These are phyloP conservation scores for Apophysomyces variabilis DNA, from an alignment of 371 early-diverging fungal species.

Conservation along the genomic window DNA sequence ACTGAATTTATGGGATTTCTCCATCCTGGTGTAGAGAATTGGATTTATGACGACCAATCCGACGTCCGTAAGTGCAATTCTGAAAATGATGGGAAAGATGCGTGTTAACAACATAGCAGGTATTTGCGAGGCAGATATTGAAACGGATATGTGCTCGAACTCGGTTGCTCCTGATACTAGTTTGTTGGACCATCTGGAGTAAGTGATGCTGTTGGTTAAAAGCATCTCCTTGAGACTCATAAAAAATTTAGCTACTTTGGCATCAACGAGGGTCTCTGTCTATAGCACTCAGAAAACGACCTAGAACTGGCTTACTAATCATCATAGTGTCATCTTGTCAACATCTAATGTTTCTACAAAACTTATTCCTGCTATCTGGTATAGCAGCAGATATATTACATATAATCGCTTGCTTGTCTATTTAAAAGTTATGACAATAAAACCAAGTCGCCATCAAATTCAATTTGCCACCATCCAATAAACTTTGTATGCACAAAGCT, in stretches of 20 bases:
- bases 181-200: slow-evolving; percentile 12
- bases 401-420: too few species aligned
- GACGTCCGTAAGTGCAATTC: slow-evolving; percentile 3
- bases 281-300: neutral
- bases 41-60: slow-evolving; percentile 13
- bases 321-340: too few species aligned
- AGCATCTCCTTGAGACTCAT: too few species aligned
- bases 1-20: slow-evolving; percentile 23
- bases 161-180: slow-evolving; percentile 27
- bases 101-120: neutral
- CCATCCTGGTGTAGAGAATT: slow-evolving; percentile 29
- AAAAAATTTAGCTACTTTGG: neutral
- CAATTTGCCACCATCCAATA: too few species aligned
- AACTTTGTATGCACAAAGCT: too few species aligned
- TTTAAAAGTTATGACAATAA: too few species aligned
- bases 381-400: too few species aligned
- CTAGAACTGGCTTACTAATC: too few species aligned
- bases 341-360: too few species aligned
- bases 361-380: too few species aligned
- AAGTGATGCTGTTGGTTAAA: neutral
- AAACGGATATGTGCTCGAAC: slow-evolving; percentile 20
- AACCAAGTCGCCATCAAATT: too few species aligned
- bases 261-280: slow-evolving; percentile 4
- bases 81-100: neutral
- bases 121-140: slow-evolving; percentile 20